Evolutionary conservation across 148 eudicot genomes (phyloP).

Genomic region (Persicaria maculosa): DNA sequence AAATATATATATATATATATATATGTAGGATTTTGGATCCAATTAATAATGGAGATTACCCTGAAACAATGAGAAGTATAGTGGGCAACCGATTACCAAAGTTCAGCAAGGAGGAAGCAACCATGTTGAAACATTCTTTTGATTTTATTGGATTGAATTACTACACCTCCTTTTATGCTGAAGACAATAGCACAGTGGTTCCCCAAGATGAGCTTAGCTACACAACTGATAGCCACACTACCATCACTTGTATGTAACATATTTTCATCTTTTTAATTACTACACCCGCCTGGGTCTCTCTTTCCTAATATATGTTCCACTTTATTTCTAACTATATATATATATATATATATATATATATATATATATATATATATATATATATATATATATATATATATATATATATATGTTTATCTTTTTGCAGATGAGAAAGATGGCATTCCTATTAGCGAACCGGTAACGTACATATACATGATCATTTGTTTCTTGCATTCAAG

Average conservation of each 20-base stretch:
- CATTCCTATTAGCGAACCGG: not conserved
- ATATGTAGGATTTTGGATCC: slow-evolving; percentile 18
- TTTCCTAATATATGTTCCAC: no score
- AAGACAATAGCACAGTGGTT: not conserved
- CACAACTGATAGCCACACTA: not conserved
- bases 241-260: not conserved
- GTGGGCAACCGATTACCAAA: slow-evolving; percentile 19
- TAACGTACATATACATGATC: no score
- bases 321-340: no score
- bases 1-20: no score
- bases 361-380: no score
- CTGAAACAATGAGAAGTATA: slow-evolving; percentile 11
- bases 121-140: slow-evolving; percentile 7
- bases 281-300: no score
- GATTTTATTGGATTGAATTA: slow-evolving; percentile 19
- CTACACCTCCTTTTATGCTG: slow-evolving; percentile 14
- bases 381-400: no score
- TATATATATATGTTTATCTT: no score
- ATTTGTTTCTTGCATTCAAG: no score
- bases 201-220: not conserved
- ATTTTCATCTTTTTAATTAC: no score
- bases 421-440: not conserved
- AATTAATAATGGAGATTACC: slow-evolving; percentile 15
- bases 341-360: no score
- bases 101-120: slow-evolving; percentile 12